Conservation (phyloP, 345 rosid species). For the Turnera subulata region DNA sequence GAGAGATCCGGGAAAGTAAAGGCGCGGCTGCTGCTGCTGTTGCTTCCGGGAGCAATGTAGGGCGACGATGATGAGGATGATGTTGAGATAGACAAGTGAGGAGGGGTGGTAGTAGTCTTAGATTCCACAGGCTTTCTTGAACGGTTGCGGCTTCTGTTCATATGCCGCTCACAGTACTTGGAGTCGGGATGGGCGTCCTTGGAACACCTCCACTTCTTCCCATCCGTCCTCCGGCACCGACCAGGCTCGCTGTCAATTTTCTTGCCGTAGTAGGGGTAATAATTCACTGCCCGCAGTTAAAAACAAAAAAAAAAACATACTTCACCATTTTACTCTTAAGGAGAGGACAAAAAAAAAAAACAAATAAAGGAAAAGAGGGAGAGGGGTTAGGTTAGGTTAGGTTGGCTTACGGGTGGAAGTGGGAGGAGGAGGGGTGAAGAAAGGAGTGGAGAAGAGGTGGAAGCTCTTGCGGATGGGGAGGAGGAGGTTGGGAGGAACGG, state of each 20-base stretch:
- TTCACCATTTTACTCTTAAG: background rate
- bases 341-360: background rate
- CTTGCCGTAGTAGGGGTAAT: constrained; percentile 48
- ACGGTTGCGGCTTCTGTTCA: constrained; percentile 51
- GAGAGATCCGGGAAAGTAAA: constrained; percentile 18
- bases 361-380: no score
- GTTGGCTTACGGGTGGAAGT: background rate
- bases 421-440: background rate
- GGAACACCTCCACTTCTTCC: constrained; percentile 95
- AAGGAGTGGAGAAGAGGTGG: constrained; percentile 29
- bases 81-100: constrained; percentile 31
- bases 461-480: constrained; percentile 50
- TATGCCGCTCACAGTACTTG: constrained; percentile 58
- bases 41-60: constrained; percentile 20
- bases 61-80: constrained; percentile 9
- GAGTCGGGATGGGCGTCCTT: constrained; percentile 72
- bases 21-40: constrained; percentile 16
- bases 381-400: no score
- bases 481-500: constrained; percentile 71
- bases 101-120: constrained; percentile 21
- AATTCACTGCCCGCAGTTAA: constrained; percentile 23
- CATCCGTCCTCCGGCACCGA: constrained; percentile 79
- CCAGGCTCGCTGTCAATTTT: constrained; percentile 84
- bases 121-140: constrained; percentile 70
- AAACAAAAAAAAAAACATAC: no score